Conservation (phyloP, 73 alveolate species). For the Stentor coeruleus region DNA sequence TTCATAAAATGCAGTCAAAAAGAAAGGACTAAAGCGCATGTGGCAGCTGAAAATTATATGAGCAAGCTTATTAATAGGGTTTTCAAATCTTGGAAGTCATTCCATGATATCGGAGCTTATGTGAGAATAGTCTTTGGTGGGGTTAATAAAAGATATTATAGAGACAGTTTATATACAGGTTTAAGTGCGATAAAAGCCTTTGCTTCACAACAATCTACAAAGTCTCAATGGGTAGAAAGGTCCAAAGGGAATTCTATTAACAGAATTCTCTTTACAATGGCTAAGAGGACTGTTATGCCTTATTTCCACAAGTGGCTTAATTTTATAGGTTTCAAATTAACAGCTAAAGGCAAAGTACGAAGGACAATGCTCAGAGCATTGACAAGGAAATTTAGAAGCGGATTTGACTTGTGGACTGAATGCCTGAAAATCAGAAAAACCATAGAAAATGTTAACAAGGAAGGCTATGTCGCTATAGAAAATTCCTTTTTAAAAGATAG, state of each 20-base stretch:
- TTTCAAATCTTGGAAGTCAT: background rate
- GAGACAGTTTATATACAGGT: background rate
- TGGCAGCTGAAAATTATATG: constrained; percentile 6
- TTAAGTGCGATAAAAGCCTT: background rate
- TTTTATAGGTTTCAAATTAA: no score
- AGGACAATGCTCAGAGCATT: background rate
- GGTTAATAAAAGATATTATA: background rate
- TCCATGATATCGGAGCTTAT: background rate
- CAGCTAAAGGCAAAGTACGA: no score
- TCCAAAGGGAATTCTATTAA: no score
- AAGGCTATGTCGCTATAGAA: constrained; percentile 16
- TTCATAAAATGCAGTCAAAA: background rate
- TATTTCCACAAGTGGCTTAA: no score
- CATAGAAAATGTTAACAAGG: background rate
- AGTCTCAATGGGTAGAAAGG: no score
- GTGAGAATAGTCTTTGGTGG: background rate
- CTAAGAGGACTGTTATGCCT: no score
- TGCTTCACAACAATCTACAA: no score
- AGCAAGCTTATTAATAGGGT: background rate
- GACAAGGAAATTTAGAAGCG: background rate
- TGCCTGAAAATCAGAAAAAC: background rate
- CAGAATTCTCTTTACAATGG: no score
- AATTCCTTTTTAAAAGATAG: background rate
- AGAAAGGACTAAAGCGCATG: background rate
- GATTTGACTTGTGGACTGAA: background rate